Evolutionary conservation across 805 yeast species (phyloP), one percentile per base, ranked within the genome.

Genomic region (Jamesozyma jinghongensis): DNA sequence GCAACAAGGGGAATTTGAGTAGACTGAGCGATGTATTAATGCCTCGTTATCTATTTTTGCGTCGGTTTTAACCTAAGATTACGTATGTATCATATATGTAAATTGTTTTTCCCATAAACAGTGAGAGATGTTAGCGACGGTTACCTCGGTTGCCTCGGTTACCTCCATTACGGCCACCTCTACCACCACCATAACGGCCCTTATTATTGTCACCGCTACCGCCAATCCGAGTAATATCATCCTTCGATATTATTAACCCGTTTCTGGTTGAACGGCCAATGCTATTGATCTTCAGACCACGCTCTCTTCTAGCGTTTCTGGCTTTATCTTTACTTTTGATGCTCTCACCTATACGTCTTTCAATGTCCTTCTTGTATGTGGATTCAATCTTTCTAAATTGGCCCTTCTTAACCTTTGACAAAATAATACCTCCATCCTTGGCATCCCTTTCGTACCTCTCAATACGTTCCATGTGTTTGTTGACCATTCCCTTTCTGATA

Each of bases 371-470:
- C 48, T 59, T 49, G 56, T 66, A 59, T 3, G 68, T 63, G 41
- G 67, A 66, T 37, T 81, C 85, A 35, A 69, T 64, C 48, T 73
- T 69, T 52, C 92, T 68, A 41, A 80, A 66, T 46, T 80, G 75
- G 5, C 86, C 88, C 61, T 78, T 80, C 51, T 69, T 71, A 20
- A 71, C 77, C 52, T 74, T 79, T 3, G 95, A 77, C 33, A 90
- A 66, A n/a, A 92, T 73, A 41, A 90, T 84, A 12, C 97, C 97
- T 4, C 94, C 94, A 16, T 90, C 90, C 46, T 68, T 73, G 6
- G 98, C 97, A 38, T 85, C 87, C 38, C 70, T 66, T 57, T 85
- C 94, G 53, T 69, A 75, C 51, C 73, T 73, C 19, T 65, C 57
- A 16, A 76, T 73, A 47, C 77, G 73, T 17, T 64, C 58, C 28